Percentiles rank a stretch among this genome's conserved stretches.
These are phyloP conservation scores for Aspergillus avenaceus DNA, from an alignment of 495 filamentous ascomycete species.

Conservation along the genomic window DNA sequence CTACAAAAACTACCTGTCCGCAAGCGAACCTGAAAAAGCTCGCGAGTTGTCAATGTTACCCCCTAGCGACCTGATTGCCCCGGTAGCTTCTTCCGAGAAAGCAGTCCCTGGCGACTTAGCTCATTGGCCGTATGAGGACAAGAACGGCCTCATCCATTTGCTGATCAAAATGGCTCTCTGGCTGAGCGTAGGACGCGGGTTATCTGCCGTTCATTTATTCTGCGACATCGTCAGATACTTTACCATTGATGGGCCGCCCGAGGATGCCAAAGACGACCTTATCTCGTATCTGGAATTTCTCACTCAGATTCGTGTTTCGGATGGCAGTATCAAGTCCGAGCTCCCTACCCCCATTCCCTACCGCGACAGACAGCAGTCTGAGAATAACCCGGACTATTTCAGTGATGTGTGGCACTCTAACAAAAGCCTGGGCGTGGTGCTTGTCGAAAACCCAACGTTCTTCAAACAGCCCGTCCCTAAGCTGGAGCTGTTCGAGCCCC, in stretches of 20 bases:
- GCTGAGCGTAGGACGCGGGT: slow-evolving; percentile 23
- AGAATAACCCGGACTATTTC: slow-evolving; percentile 16
- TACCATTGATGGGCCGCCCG: slow-evolving; percentile 1
- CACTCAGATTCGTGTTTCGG: slow-evolving; percentile 10
- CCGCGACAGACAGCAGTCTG: background rate
- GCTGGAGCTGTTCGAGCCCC: background rate
- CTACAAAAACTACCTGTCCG: slow-evolving; percentile 25
- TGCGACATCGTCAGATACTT: slow-evolving; percentile 21
- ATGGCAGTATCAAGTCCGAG: slow-evolving; percentile 2
- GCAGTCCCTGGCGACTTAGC: slow-evolving; percentile 7
- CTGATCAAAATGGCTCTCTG: slow-evolving; percentile 22
- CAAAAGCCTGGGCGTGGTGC: slow-evolving; percentile 2
- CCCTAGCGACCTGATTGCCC: slow-evolving; percentile 2
- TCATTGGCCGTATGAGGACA: slow-evolving; percentile 8
- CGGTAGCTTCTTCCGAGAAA: slow-evolving; percentile 6
- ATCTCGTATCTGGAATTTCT: slow-evolving; percentile 15
- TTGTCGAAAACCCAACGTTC: slow-evolving; percentile 7
- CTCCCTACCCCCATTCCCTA: slow-evolving; percentile 4
- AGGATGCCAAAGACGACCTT: background rate
- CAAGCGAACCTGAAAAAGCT: slow-evolving; percentile 12
- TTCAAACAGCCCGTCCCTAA: background rate
- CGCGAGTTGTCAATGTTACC: slow-evolving; percentile 17
- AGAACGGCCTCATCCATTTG: slow-evolving; percentile 5
- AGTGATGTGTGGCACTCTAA: slow-evolving; percentile 15
- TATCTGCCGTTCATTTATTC: slow-evolving; percentile 25